Conservation (phyloP, 805 yeast genomes). For the Candida tallmaniae region DNA sequence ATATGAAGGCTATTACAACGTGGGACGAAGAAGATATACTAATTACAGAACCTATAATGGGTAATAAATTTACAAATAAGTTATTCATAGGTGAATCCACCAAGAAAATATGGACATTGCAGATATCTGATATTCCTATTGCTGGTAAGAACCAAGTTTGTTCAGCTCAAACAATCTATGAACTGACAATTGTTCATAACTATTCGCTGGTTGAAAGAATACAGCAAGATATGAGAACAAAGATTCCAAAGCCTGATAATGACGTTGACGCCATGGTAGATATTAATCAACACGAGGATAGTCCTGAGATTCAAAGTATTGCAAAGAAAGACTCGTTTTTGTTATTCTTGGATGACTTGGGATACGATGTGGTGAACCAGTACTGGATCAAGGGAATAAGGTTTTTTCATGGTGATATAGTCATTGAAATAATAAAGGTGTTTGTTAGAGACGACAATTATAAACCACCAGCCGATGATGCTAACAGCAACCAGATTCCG, state of each 20-base stretch:
- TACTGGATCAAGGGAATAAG: constrained; percentile 60
- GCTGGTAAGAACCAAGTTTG: constrained; percentile 63
- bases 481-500: constrained; percentile 17
- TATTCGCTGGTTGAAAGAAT: constrained; percentile 28
- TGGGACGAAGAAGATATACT: constrained; percentile 34
- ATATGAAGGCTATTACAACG: constrained; percentile 44
- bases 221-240: constrained; percentile 2
- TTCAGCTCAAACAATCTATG: constrained; percentile 62
- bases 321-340: constrained; percentile 31
- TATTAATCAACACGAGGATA: too few species aligned
- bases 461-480: constrained; percentile 1
- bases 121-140: constrained; percentile 67
- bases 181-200: constrained; percentile 49
- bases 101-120: constrained; percentile 52
- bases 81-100: constrained; percentile 19
- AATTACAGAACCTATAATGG: constrained; percentile 21
- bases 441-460: constrained; percentile 29
- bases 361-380: constrained; percentile 61
- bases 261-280: neutral
- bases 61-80: constrained; percentile 22
- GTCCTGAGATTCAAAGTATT: neutral
- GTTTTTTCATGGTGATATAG: constrained; percentile 56
- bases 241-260: constrained; percentile 3
- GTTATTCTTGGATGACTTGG: constrained; percentile 55
- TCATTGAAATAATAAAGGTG: constrained; percentile 54